These are phyloP conservation scores for Rhynchospora pubera DNA, from an alignment of 176 grass and related monocot genomes.

Conservation along the genomic window DNA sequence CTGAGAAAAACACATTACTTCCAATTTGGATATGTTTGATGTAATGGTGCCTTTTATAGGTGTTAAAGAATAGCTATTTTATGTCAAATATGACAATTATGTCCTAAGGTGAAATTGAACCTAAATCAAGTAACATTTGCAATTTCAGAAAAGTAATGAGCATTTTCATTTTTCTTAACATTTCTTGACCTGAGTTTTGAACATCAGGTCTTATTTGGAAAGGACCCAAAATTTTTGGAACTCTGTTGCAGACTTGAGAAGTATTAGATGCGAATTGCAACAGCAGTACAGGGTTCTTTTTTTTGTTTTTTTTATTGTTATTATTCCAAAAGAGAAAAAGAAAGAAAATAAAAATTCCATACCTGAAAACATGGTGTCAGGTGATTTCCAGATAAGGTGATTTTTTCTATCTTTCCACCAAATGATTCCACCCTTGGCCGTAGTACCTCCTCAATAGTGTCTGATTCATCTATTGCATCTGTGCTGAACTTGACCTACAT, in stretches of 20 bases:
- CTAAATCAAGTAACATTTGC: not conserved
- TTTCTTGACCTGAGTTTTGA: not conserved
- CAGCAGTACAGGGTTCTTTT: not conserved
- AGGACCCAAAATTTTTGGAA: not conserved
- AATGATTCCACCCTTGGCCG: constrained; percentile 54
- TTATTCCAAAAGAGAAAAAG: too few relatives aligned
- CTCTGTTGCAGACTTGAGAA: not conserved
- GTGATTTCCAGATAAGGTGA: constrained; percentile 70
- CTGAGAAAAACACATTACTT: constrained; percentile 24
- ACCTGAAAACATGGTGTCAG: constrained; percentile 94
- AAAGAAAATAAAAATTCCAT: not conserved
- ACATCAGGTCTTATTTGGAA: not conserved
- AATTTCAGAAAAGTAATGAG: not conserved
- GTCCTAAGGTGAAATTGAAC: not conserved
- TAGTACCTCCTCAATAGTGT: constrained; percentile 66
- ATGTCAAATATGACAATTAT: not conserved
- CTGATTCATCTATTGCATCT: constrained; percentile 81
- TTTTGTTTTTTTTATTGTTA: not conserved
- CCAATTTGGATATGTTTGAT: not conserved
- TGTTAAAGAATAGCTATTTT: not conserved
- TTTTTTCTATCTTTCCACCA: constrained; percentile 58
- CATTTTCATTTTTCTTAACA: not conserved
- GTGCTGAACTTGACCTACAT: constrained; percentile 74
- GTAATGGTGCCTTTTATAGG: not conserved
- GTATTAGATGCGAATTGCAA: not conserved